Base-by-base conservation (phyloP, 306 rosid species). In the Castanea mollissima region DNA sequence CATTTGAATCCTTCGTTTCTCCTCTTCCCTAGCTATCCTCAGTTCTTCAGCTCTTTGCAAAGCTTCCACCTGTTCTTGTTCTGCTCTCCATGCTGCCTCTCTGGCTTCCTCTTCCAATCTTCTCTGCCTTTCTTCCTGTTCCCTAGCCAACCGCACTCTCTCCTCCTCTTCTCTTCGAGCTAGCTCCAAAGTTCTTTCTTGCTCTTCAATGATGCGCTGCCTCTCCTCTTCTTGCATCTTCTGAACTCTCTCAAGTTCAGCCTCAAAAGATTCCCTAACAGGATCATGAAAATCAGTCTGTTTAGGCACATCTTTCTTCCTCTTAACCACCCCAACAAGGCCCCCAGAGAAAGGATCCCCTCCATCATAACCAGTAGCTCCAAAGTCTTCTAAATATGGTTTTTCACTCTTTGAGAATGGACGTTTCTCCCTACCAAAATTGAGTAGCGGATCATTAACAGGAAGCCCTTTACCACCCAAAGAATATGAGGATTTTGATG, bases 231-330 rank as follows among this genome's bases (percentile, higher is more conserved):
- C 98, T 86, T 95, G 99, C 91, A 92, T 81, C 86, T 89, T 93
- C 89, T 95, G 99, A 87, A 95, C 99, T 86, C 94, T 95, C 91
- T 92, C 97, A 80, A 95, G 97, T 82, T 95, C 99, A 20, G 99
- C 99, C 92, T 95, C 99, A 78, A 95, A 95, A 2, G 97, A 95
- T 71, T 95, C 99, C 73, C 99, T 92, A 51, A 85, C 97, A 70
- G 97, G 95, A 86, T 95, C 99, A 82, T 91, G 96, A 69, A 91
- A 95, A 83, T 95, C 94, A 83, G 84, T 88, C 82, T 92, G 97
- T 77, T 83, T 91, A 60, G 80, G 69, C 76, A 81, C 81, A 79
- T 95, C 97, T 85, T 95, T 95, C 86, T 95, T 95, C 89, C 90
- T 92, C 91, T 90, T 95, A 35, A 92, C 90, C 80, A 94, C 89